Percentiles rank a stretch among this genome's conserved stretches.
These are phyloP conservation scores for Phytophthora boehmeriae DNA, from an alignment of 352 stramenopile species.

Conservation along the genomic window DNA sequence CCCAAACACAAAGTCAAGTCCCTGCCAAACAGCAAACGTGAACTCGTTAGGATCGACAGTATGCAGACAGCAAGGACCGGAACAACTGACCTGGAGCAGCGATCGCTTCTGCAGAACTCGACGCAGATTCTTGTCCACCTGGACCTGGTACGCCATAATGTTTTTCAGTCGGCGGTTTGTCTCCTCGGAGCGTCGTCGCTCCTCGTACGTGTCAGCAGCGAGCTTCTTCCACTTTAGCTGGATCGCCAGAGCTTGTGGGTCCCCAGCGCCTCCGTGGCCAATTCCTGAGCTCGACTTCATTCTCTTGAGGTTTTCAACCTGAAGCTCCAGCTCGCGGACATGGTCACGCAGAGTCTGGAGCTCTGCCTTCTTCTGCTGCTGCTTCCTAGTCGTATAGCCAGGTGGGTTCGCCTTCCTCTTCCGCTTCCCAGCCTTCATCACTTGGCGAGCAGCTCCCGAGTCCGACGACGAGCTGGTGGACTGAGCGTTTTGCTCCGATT, in stretches of 20 bases:
- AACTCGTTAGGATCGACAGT: conserved; percentile 1
- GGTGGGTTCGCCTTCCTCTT: conserved; percentile 10
- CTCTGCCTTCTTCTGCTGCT: conserved; percentile 26
- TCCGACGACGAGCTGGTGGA: background rate
- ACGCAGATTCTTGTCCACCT: conserved; percentile 17
- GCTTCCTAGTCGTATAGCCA: conserved; percentile 24
- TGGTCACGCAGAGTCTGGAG: conserved; percentile 26
- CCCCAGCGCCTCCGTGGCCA: no score
- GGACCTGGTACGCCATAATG: conserved; percentile 12
- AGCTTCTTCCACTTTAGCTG: conserved; percentile 18
- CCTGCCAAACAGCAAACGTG: conserved; percentile 15
- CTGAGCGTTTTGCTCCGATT: background rate
- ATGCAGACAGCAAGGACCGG: background rate
- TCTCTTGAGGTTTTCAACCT: conserved; percentile 7
- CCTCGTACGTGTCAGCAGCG: conserved; percentile 4
- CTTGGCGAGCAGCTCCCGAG: background rate
- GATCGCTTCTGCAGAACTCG: conserved; percentile 19
- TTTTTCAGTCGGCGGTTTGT: conserved; percentile 26
- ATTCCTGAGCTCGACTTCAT: background rate
- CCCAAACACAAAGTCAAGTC: conserved; percentile 26
- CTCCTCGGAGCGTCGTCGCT: conserved; percentile 24
- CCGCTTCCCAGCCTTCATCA: background rate
- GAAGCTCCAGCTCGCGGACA: conserved; percentile 18
- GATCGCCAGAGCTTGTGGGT: background rate
- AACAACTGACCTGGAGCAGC: conserved; percentile 9